Evolutionary conservation across 306 rosid species (phyloP), one percentile per base, ranked within the genome.

Genomic region (Begonia peltatifolia): DNA sequence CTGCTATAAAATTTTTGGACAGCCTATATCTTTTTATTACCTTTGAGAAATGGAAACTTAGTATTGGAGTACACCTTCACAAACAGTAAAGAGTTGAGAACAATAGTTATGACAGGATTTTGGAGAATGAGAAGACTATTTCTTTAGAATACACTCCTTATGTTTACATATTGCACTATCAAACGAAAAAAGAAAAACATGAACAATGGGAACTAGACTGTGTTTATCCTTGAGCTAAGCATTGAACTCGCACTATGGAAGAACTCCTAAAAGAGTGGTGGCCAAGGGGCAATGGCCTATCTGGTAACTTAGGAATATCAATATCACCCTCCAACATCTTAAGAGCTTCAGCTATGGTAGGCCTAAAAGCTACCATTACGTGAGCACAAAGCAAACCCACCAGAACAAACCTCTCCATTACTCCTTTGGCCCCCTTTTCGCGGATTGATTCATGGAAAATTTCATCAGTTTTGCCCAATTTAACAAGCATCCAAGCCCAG

Each of bases 371-470:
- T 64, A 81, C 94, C 82, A 79, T 77, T 7, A 74, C 92, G 71
- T 87, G 94, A 63, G 92, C 81, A 71, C 96, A 87, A 2, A 87
- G 80, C 65, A 87, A 76, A 51, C 96, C 96, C 50, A 83, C 94
- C 14, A 54, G 73, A 11, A 78, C 96, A 71, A 78, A 87, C 62
- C 96, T 81, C 61, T 73, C 87, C 96, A 79, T 84, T 1, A 74
- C 71, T 12, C 75, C 73, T 43, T 67, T 74, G 15, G 94, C 79
- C 23, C 92, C 96, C 43, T 71, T 69, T 57, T 54, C 69, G 46
- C 74, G 71, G 20, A 74, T 59, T 9, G 71, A 42, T 44, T 76
- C 60, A 9, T 79, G 83, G 13, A 84, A 67, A 0, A 84, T 63
- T 25, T 79, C 94, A 16, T 59, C 72, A 47, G 68, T 57, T 12